Percentiles rank a stretch among this genome's conserved stretches.
Conservation (phyloP, 2,329 filamentous ascomycete genomes). For the Basipetospora chlamydospora region DNA sequence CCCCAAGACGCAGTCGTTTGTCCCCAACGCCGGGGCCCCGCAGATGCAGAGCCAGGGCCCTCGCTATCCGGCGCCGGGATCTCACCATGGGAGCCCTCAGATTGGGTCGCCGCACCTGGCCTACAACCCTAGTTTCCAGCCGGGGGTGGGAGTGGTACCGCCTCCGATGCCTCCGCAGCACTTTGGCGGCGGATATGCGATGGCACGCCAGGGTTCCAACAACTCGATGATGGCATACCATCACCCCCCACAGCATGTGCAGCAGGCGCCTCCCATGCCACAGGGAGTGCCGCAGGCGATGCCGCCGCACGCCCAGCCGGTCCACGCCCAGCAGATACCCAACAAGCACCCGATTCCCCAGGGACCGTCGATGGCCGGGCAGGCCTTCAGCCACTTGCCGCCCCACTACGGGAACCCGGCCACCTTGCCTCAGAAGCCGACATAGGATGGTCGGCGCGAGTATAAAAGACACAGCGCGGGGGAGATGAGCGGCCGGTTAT, state of each 20-base stretch:
- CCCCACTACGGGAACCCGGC: slow-evolving; percentile 45
- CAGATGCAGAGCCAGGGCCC: slow-evolving; percentile 33
- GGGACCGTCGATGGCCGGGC: slow-evolving; percentile 19
- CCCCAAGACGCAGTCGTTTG: slow-evolving; percentile 83
- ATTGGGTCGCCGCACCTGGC: slow-evolving; percentile 35
- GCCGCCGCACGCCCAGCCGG: slow-evolving; percentile 21
- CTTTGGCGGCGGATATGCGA: slow-evolving; percentile 35
- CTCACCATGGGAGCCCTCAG: slow-evolving; percentile 39
- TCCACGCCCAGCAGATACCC: slow-evolving; percentile 25
- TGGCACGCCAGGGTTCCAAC: slow-evolving; percentile 42
- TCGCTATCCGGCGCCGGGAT: slow-evolving; percentile 31
- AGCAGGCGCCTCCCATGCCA: neutral
- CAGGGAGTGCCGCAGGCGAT: slow-evolving; percentile 10
- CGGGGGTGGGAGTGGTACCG: slow-evolving; percentile 15
- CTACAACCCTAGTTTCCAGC: slow-evolving; percentile 31
- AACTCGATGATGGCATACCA: slow-evolving; percentile 35
- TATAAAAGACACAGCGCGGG: too few relatives aligned
- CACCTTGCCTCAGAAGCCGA: slow-evolving; percentile 43
- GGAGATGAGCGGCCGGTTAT: too few relatives aligned
- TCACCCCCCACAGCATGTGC: slow-evolving; percentile 20
- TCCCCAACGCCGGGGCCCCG: slow-evolving; percentile 41
- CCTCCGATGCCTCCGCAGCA: slow-evolving; percentile 19
- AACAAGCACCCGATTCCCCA: slow-evolving; percentile 30
- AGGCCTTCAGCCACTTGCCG: slow-evolving; percentile 36
- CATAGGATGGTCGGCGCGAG: neutral